Evolutionary conservation across 2,329 filamentous ascomycete genomes (phyloP).

Genomic region (Macrophomina pseudophaseolina): DNA sequence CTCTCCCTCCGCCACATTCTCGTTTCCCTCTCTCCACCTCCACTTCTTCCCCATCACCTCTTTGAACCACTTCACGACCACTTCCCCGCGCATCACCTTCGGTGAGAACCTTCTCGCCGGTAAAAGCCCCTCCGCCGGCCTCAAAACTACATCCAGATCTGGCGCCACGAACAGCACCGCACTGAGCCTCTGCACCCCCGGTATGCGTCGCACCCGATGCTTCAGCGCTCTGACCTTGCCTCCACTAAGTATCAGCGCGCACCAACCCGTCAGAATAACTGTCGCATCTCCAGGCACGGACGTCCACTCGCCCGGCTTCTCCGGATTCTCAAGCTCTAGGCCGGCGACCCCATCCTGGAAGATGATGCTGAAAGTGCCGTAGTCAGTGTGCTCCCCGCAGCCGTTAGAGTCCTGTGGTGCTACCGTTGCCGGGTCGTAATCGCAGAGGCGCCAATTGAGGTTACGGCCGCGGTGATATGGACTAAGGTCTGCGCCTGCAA

Average conservation of each 20-base stretch:
- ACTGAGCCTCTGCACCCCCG: not conserved
- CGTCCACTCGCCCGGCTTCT: constrained; percentile 5
- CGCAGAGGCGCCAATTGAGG: constrained; percentile 16
- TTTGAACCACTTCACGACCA: constrained; percentile 24
- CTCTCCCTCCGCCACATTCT: constrained; percentile 13
- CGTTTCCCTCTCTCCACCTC: constrained; percentile 23
- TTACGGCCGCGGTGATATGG: constrained; percentile 3
- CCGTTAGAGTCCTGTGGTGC: constrained; percentile 4
- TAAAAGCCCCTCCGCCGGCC: not conserved
- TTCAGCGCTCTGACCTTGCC: constrained; percentile 8
- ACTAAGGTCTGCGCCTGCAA: not conserved
- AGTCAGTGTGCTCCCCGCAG: constrained; percentile 16
- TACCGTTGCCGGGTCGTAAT: not conserved
- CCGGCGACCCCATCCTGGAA: constrained; percentile 16
- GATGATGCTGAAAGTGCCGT: constrained; percentile 25
- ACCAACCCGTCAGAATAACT: constrained; percentile 11
- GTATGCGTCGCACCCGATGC: constrained; percentile 20
- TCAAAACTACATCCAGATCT: constrained; percentile 18
- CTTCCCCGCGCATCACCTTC: not conserved
- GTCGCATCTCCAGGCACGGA: constrained; percentile 5
- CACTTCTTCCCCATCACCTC: constrained; percentile 27
- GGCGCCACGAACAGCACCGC: constrained; percentile 25
- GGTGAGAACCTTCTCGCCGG: not conserved
- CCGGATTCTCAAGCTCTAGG: constrained; percentile 6
- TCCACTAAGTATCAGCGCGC: constrained; percentile 11